Base-by-base conservation (phyloP, 768 basidiomycete genomes). In the Sarcodon aspratus region DNA sequence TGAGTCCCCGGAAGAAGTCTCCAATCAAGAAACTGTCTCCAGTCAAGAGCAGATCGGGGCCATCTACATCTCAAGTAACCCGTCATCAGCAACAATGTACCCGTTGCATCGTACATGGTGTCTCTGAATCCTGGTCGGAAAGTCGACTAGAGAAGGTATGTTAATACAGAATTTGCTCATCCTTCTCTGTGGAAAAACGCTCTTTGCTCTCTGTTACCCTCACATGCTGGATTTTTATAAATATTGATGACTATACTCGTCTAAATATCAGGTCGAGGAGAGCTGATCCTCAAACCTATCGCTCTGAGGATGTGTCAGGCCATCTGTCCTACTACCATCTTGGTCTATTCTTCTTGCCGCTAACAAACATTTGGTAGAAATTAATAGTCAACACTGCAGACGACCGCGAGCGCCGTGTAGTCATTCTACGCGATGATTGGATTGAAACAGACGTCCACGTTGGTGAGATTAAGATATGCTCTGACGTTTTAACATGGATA, bases 341-440 rank as follows among this genome's bases (percentile, higher is more conserved):
- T 34, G 6, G 7, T 31, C 18, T 6, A 54, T 48, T 44, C 47
- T 50, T 27, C 9, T 46, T 17, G 17, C 7, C 15, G 7, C 17
- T 18, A 10, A 17, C 34, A 17, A 4, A 11, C 36, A 34, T 34
- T 32, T 15, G 48, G 7, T 53, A 85, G 80, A 64, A 71, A 40
- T 55, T 92, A 50, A 61, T 64, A 3, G 78, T 83, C 5, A 68
- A 65, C 40, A 59, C 74, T 1, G 66, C 73, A 10, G 59, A 63
- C 31, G 59, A 54, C 8, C 66, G 64, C 32, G 72, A 70, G 35
- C 51, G 48, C 31, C 68, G 77, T 10, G 64, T 62, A 11, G 75
- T 94, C 6, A 66, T 78, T 44, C 71, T 97, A 1, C 72, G 67
- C 33, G 86, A 92, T 50, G 87, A 93, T 54, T 96, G 92, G 91